Base-by-base conservation (phyloP, 106 monocot species). In the Dioscorea alata region DNA sequence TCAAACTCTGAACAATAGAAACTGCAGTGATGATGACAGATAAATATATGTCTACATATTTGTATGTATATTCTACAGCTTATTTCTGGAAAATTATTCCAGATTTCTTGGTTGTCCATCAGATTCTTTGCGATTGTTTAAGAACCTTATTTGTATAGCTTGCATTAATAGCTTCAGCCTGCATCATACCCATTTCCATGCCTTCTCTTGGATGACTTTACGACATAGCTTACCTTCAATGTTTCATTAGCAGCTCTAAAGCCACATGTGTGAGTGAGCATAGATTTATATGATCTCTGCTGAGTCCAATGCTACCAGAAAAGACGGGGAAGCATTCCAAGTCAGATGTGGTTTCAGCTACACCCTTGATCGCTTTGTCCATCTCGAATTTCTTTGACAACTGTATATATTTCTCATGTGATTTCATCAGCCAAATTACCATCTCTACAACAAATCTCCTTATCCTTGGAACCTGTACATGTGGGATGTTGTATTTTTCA, bases 331-430 rank as follows among this genome's bases (percentile, higher is more conserved):
- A 92, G 65, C 68, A 73, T 71, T 92, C 91, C 3, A 92, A 75
- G 48, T 92, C 88, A 9, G 88, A 82, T 23, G 85, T 92, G 59
- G 84, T 87, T 28, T 85, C 80, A 16, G 76, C 79, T 4, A 88
- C 78, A 31, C 18, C 28, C 68, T 64, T 48, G 21, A 92, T 66
- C 7, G 70, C 73, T 50, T 61, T n/a, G 56, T 62, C 65, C 61
- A 82, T 74, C 21, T 24, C 72, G 1, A 67, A 51, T 9, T 58
- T 19, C 24, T 65, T 70, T 60, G 88, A 85, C 12, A 75, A 9
- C 25, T 66, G 35, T 18, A 78, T 50, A 49, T 74, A 86, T 15
- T 74, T 75, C 48, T 34, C 24, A 12, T 79, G 28, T 6, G 28
- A 64, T 58, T 59, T 73, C 89, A 94, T 94, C 82, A 94, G 63